A percentile compares a stretch with the other conserved stretches of the same genome.
phyloP scores from a whole-genome alignment of 2,329 filamentous ascomycete species.

The Verticillium nubilum region DNA sequence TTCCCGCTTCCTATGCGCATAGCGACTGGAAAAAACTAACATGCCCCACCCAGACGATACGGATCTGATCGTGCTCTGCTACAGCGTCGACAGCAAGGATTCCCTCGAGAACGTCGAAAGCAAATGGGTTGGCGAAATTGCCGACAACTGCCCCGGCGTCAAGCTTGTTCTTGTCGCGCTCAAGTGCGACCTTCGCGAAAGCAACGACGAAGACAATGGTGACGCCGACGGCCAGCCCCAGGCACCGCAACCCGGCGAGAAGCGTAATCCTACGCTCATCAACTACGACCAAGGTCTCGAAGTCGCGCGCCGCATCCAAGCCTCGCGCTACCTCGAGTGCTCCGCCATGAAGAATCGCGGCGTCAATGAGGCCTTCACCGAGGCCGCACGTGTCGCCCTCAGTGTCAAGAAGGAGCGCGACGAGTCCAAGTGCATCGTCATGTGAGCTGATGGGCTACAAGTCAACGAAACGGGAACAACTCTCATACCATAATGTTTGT shows the following conservation, averaged over 20 bases:
- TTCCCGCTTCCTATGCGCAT: not conserved
- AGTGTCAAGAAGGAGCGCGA: conserved; percentile 63
- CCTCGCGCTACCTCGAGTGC: conserved; percentile 93
- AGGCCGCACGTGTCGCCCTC: conserved; percentile 90
- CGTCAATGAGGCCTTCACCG: conserved; percentile 97
- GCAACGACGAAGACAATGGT: conserved; percentile 65
- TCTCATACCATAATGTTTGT: not conserved
- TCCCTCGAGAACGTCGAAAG: conserved; percentile 97
- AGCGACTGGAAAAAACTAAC: not conserved
- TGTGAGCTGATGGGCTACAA: conserved; percentile 35
- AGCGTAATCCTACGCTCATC: conserved; percentile 61
- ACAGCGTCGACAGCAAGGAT: conserved; percentile 92
- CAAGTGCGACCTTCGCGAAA: conserved; percentile 92
- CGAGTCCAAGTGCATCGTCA: conserved; percentile 54
- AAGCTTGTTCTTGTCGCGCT: conserved; percentile 92
- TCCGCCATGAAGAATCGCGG: conserved; percentile 97
- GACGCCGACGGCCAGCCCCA: conserved; percentile 27
- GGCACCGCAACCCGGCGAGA: conserved; percentile 41
- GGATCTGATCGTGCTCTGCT: conserved; percentile 98
- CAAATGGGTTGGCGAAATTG: conserved; percentile 97
- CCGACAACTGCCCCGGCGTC: conserved; percentile 93
- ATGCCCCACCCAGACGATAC: conserved; percentile 60
- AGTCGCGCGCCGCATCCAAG: conserved; percentile 86
- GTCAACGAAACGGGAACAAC: not conserved
- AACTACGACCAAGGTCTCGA: conserved; percentile 88